Conservation (phyloP, 768 basidiomycete genomes). For the Rhizopogon vesiculosus region DNA sequence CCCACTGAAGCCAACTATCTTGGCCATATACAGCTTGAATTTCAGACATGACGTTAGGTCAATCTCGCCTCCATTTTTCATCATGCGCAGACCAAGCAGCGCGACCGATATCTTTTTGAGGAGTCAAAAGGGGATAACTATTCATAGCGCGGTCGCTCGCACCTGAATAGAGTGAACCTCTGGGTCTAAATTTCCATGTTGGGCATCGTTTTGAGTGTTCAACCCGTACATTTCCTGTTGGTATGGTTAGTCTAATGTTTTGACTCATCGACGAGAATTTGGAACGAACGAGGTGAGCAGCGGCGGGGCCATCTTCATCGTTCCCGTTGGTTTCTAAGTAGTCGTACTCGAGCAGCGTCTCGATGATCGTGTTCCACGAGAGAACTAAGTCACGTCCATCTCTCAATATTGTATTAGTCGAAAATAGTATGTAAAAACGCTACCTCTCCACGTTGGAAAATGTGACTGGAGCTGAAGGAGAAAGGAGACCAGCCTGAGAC, state of each 20-base stretch:
- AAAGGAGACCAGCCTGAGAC: constrained; percentile 55
- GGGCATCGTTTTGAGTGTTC: constrained; percentile 21
- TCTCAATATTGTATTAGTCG: neutral
- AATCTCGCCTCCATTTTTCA: constrained; percentile 56
- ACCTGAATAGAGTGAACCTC: constrained; percentile 47
- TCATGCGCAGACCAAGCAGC: constrained; percentile 58
- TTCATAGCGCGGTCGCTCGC: constrained; percentile 1
- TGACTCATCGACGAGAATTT: neutral
- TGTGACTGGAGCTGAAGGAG: constrained; percentile 64
- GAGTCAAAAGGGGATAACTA: neutral
- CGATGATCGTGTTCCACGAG: constrained; percentile 59
- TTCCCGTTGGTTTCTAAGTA: constrained; percentile 33
- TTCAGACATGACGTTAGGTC: constrained; percentile 50
- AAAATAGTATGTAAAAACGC: constrained; percentile 2
- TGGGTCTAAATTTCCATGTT: constrained; percentile 29
- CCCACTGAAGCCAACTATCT: constrained; percentile 52
- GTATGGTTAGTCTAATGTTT: neutral
- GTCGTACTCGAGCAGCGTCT: constrained; percentile 54
- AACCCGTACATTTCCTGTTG: constrained; percentile 43
- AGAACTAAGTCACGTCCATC: constrained; percentile 38
- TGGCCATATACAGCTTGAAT: constrained; percentile 47
- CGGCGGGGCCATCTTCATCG: constrained; percentile 34
- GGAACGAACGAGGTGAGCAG: constrained; percentile 36
- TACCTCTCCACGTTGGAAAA: constrained; percentile 66
- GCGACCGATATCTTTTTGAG: constrained; percentile 46